phyloP scores from a whole-genome alignment of 2,329 filamentous ascomycete species.

The Ophiognomonia clavigignenti-juglandacearum region DNA sequence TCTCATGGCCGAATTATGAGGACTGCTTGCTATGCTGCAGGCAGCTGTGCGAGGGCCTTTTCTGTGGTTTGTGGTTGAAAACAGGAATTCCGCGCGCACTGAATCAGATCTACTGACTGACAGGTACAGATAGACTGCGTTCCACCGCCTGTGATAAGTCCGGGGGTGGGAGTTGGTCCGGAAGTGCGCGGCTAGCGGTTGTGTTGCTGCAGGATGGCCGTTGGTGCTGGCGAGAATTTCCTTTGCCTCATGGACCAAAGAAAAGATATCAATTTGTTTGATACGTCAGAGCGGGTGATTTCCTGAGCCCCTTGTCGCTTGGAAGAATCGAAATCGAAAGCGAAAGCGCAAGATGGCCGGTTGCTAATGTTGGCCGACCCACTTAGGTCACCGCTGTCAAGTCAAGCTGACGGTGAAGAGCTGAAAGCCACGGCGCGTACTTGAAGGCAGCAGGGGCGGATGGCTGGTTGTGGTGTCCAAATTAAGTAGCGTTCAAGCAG shows the following conservation, averaged over 20 bases:
- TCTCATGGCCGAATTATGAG: constrained; percentile 31
- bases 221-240: too few species aligned
- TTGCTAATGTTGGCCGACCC: neutral
- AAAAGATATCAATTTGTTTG: neutral
- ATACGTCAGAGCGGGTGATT: neutral
- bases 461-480: too few species aligned
- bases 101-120: constrained; percentile 8
- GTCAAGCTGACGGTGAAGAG: neutral
- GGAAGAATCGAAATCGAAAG: too few species aligned
- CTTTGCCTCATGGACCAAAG: neutral
- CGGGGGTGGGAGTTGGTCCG: too few species aligned
- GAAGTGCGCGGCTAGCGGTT: too few species aligned
- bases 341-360: neutral
- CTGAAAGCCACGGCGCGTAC: too few species aligned
- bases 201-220: too few species aligned
- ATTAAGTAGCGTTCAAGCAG: too few species aligned
- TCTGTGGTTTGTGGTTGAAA: constrained; percentile 3
- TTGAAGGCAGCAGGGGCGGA: neutral
- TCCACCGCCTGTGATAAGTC: neutral
- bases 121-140: neutral
- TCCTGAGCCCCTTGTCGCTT: neutral
- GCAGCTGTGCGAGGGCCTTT: constrained; percentile 3
- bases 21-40: constrained; percentile 9
- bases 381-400: neutral
- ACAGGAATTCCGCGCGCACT: constrained; percentile 7